These are phyloP conservation scores for Apophysomyces trapeziformis DNA, from an alignment of 371 early-diverging fungal genomes.

Conservation along the genomic window DNA sequence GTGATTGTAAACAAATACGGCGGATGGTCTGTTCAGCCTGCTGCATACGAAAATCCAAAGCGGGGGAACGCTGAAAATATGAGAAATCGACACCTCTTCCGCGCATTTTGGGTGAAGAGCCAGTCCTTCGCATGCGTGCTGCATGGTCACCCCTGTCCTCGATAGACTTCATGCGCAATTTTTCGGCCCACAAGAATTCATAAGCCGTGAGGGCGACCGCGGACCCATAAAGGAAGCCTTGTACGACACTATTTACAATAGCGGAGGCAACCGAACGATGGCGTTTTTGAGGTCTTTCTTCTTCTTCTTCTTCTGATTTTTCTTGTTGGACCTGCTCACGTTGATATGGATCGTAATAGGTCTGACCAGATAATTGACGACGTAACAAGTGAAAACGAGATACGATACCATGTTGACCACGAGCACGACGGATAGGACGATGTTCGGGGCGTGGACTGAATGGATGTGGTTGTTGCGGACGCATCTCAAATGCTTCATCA, in stretches of 20 bases:
- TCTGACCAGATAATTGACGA: slow-evolving; percentile 9
- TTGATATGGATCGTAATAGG: slow-evolving; percentile 18
- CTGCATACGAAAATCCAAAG: slow-evolving; percentile 10
- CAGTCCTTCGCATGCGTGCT: slow-evolving; percentile 2
- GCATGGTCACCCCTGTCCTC: slow-evolving; percentile 7
- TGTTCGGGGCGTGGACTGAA: neutral
- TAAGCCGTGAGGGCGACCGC: slow-evolving; percentile 14
- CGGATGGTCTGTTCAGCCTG: slow-evolving; percentile 13
- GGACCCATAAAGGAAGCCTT: slow-evolving; percentile 15
- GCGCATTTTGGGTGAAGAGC: slow-evolving; percentile 4
- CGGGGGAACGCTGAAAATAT: slow-evolving; percentile 11
- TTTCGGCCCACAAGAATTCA: slow-evolving; percentile 14
- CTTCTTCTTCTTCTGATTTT: slow-evolving; percentile 7
- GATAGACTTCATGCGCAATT: slow-evolving; percentile 10
- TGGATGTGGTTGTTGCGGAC: slow-evolving; percentile 7
- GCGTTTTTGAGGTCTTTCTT: slow-evolving; percentile 7
- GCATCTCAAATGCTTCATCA: slow-evolving; percentile 11
- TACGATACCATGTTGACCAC: slow-evolving; percentile 10
- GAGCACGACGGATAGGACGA: slow-evolving; percentile 9
- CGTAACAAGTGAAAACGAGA: slow-evolving; percentile 13
- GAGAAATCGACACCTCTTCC: slow-evolving; percentile 16
- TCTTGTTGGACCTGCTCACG: slow-evolving; percentile 9
- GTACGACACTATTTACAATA: slow-evolving; percentile 10
- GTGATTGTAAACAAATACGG: slow-evolving; percentile 13
- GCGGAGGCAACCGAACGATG: slow-evolving; percentile 9